A percentile compares a stretch with the other conserved stretches of the same genome.
Conservation (phyloP, 2,329 filamentous ascomycete species). For the Curvularia hawaiiensis region DNA sequence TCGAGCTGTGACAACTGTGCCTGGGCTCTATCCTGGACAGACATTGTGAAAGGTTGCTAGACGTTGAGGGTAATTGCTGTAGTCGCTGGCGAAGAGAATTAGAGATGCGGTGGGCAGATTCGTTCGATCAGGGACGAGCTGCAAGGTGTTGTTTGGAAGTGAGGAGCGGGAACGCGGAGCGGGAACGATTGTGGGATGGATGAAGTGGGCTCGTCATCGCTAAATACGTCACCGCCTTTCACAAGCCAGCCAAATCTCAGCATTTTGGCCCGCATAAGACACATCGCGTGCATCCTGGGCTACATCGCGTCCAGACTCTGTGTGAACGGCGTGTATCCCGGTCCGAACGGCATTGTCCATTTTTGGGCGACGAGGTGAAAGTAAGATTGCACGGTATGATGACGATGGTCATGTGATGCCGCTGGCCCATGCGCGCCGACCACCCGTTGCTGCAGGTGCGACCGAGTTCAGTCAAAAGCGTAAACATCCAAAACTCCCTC, state of each 20-base stretch:
- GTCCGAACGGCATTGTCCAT: slow-evolving; percentile 1
- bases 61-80: slow-evolving; percentile 6
- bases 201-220: slow-evolving; percentile 39
- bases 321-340: neutral
- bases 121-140: slow-evolving; percentile 7
- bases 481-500: slow-evolving; percentile 27
- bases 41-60: slow-evolving; percentile 60
- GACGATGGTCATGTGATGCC: slow-evolving; percentile 19
- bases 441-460: slow-evolving; percentile 28
- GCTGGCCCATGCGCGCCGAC: slow-evolving; percentile 16
- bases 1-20: slow-evolving; percentile 80
- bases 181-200: slow-evolving; percentile 38
- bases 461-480: slow-evolving; percentile 25
- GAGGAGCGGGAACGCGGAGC: slow-evolving; percentile 21
- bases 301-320: slow-evolving; percentile 6
- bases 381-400: slow-evolving; percentile 11
- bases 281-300: slow-evolving; percentile 5
- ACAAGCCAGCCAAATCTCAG: slow-evolving; percentile 33
- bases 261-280: slow-evolving; percentile 8
- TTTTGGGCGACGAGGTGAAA: slow-evolving; percentile 10
- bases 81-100: slow-evolving; percentile 2
- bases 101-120: slow-evolving; percentile 11
- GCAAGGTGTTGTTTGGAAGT: slow-evolving; percentile 25
- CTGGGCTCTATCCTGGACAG: slow-evolving; percentile 77
- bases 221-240: slow-evolving; percentile 45